Evolutionary conservation across 225 moss, liverwort and hornwort genomes (phyloP).

Genomic region (Asterella californica): DNA sequence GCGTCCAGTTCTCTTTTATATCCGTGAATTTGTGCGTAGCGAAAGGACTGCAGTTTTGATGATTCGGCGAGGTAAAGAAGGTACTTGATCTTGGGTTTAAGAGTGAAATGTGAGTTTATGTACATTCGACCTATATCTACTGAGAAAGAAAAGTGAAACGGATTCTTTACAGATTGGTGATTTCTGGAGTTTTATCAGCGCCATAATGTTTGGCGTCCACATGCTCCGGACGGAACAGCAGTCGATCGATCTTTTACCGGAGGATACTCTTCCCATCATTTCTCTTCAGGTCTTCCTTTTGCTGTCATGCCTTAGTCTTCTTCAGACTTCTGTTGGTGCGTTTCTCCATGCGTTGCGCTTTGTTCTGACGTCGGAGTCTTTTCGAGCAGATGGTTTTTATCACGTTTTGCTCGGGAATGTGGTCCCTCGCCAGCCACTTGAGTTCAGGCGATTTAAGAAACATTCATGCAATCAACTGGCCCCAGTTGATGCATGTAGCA

Average conservation of each 20-base stretch:
- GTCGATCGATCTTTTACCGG: slow-evolving; percentile 35
- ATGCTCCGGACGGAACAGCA: slow-evolving; percentile 64
- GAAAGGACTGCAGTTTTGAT: not conserved
- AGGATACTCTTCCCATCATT: slow-evolving; percentile 50
- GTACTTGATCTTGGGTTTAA: not conserved
- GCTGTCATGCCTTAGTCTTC: not conserved
- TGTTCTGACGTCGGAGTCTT: too few species aligned
- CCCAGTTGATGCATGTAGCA: slow-evolving; percentile 30
- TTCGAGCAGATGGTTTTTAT: slow-evolving; percentile 57
- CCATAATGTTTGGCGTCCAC: slow-evolving; percentile 69
- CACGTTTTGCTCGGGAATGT: slow-evolving; percentile 48
- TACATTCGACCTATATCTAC: not conserved
- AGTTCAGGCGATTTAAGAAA: slow-evolving; percentile 40
- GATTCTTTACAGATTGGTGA: slow-evolving; percentile 48
- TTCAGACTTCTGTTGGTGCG: not conserved
- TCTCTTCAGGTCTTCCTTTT: slow-evolving; percentile 53
- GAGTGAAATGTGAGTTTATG: not conserved
- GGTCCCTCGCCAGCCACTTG: slow-evolving; percentile 54
- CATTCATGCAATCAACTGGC: slow-evolving; percentile 44
- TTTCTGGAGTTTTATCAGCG: slow-evolving; percentile 72
- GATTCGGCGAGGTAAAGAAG: not conserved
- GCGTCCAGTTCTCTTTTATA: not conserved
- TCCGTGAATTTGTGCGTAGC: not conserved
- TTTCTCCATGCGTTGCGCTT: too few species aligned
- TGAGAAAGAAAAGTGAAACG: not conserved